Conservation (phyloP, 805 yeast genomes). For the Ogataea pignaliae region DNA sequence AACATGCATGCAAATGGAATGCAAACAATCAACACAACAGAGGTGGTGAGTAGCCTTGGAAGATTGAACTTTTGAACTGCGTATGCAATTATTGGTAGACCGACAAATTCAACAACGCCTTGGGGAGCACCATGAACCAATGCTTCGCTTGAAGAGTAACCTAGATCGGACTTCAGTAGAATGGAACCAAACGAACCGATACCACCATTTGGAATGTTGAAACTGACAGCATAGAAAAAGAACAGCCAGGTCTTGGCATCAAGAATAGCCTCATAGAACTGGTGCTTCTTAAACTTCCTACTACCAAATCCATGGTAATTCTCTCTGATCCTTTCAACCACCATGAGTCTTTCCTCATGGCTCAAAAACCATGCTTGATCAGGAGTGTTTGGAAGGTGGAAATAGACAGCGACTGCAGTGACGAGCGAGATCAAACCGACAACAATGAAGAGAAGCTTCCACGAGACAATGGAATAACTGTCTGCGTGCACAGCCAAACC, state of each 20-base stretch:
- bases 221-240: conserved; percentile 23
- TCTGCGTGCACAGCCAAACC: conserved; percentile 37
- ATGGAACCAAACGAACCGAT: conserved; percentile 44
- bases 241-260: conserved; percentile 41
- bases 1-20: conserved; percentile 29
- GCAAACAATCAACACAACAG: conserved; percentile 11
- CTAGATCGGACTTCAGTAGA: conserved; percentile 16
- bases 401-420: conserved; percentile 41
- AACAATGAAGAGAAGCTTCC: conserved; percentile 58
- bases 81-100: conserved; percentile 29
- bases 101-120: conserved; percentile 30
- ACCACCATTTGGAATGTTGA: conserved; percentile 32
- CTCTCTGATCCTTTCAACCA: conserved; percentile 26
- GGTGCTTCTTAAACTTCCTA: conserved; percentile 24
- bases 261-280: conserved; percentile 23
- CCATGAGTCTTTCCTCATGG: conserved; percentile 31
- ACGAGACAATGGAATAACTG: conserved; percentile 43
- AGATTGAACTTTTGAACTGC: conserved; percentile 19
- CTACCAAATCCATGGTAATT: conserved; percentile 24
- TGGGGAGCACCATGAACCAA: conserved; percentile 12
- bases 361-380: conserved; percentile 36
- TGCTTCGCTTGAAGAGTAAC: conserved; percentile 21
- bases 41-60: conserved; percentile 21
- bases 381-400: conserved; percentile 57
- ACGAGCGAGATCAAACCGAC: conserved; percentile 56